These are phyloP conservation scores for Solanum hybrid DNA, from an alignment of 305 asterid genomes.

Conservation along the genomic window DNA sequence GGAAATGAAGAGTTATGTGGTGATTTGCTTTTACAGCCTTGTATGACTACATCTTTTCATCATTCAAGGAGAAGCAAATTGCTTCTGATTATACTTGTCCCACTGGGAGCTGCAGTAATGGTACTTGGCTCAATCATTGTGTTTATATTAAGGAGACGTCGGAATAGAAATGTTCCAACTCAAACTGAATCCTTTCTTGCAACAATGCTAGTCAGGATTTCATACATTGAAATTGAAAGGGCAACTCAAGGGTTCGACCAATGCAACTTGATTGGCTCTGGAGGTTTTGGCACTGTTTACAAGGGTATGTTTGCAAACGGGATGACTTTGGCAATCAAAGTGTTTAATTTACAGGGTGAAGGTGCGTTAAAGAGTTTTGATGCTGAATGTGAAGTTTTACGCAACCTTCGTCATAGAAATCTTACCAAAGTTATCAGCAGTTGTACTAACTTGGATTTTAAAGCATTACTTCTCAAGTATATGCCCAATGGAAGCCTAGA, in stretches of 20 bases:
- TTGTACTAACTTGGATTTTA: no score
- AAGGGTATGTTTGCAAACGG: neutral
- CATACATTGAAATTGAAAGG: conserved; percentile 17
- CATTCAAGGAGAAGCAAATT: conserved; percentile 3
- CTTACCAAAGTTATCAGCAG: no score
- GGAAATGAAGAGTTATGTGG: neutral
- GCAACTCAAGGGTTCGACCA: conserved; percentile 22
- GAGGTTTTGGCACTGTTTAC: neutral
- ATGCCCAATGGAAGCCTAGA: no score
- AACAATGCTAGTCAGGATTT: conserved; percentile 7
- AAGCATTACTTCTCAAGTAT: no score
- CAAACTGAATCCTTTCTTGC: neutral
- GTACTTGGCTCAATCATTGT: neutral
- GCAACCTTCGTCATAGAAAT: neutral
- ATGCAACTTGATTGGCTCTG: neutral
- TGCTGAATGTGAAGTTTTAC: neutral
- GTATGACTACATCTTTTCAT: neutral
- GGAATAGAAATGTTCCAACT: neutral
- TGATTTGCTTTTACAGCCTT: neutral
- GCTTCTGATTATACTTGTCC: conserved; percentile 17
- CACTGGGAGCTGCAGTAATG: conserved; percentile 3
- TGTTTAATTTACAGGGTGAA: neutral
- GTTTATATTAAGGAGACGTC: neutral
- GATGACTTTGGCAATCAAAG: neutral
- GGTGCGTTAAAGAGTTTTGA: neutral